Conservation (phyloP, 352 stramenopile genomes). For the Stramenopiles sp. region DNA sequence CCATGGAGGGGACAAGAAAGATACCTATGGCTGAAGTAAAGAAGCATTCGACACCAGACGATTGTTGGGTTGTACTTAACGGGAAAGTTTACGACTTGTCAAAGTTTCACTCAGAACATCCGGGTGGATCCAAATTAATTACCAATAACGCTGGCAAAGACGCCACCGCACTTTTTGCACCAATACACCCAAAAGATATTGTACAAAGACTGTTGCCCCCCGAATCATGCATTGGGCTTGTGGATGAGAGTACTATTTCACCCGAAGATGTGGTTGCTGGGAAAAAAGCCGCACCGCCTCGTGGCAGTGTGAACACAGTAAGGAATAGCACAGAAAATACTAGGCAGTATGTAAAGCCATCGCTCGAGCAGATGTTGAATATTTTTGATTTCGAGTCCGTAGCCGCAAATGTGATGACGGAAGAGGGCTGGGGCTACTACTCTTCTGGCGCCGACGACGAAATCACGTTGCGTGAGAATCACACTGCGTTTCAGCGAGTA, state of each 20-base stretch:
- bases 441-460: not conserved
- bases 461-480: not conserved
- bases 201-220: constrained; percentile 16
- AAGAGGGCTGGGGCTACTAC: not conserved
- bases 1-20: too few species aligned
- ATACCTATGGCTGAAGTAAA: constrained; percentile 57
- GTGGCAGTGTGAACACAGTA: not conserved
- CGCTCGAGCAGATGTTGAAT: not conserved
- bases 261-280: not conserved
- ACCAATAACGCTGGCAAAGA: constrained; percentile 60
- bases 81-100: constrained; percentile 86
- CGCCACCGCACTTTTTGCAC: constrained; percentile 19
- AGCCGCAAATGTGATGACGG: not conserved
- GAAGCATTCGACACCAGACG: constrained; percentile 51
- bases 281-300: not conserved
- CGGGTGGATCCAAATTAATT: constrained; percentile 91
- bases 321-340: not conserved
- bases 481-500: not conserved
- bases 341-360: not conserved
- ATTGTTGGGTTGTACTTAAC: constrained; percentile 69
- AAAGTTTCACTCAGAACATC: constrained; percentile 92
- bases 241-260: not conserved
- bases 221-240: not conserved
- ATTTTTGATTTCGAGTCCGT: not conserved
- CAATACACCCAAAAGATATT: constrained; percentile 29